Evolutionary conservation across 306 rosid genomes (phyloP), one percentile per base, ranked within the genome.

Genomic region (Dicorynia guianensis): DNA sequence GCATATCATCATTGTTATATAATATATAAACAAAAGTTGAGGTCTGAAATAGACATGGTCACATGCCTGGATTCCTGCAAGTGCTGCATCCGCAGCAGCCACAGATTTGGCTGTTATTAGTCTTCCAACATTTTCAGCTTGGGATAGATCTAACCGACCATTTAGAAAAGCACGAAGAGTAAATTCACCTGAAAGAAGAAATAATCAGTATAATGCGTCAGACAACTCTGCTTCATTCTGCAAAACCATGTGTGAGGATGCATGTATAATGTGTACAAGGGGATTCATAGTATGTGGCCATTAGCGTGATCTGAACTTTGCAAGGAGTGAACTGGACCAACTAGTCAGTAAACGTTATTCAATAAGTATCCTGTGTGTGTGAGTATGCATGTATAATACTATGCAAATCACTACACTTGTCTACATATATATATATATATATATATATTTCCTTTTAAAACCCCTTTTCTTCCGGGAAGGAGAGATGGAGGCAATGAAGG

Each of bases 81-180:
- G 83, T n/a, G 98, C 98, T 57, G 97, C 88, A 85, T 95, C 96
- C 0, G 97, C 97, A n/a, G 97, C 93, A 58, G 97, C 97, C 70
- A 79, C 86, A 38, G 96, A 90, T 75, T 92, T 92, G 35, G 98
- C 93, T 0, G 88, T 67, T 18, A 92, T 80, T 59, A 95, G 66
- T 36, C 67, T 90, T 8, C 79, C 96, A 63, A 95, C 91, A 72
- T 90, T 92, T 82, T 95, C 98, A 43, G 98, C 98, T 83, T 95
- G 98, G 0, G 97, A 83, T 25, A 95, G 90, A 83, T 95, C 98
- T 63, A 95, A 82, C 30, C 97, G 97, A 42, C 98, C 98, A 80
- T 92, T 95, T 15, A 95, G 90, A 71, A 92, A 95, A 40, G 98
- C 97, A 38, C 97, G 98, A 44, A 95, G 97, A 48, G 98, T 92